Evolutionary conservation across 345 rosid species (phyloP).

Genomic region (Arabis hirsuta): DNA sequence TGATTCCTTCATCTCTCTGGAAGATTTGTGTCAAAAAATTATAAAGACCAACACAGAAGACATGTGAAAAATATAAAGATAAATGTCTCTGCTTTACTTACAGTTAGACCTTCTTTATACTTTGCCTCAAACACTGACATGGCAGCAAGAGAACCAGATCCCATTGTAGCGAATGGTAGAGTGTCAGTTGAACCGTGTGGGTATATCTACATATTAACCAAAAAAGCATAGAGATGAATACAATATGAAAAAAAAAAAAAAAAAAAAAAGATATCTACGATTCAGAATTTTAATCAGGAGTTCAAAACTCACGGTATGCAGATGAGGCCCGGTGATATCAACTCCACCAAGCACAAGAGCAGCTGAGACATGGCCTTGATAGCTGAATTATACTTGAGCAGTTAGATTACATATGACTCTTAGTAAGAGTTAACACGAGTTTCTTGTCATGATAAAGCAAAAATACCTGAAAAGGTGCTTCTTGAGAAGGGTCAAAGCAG

Average conservation of each 20-base stretch:
- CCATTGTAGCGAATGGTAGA: conserved; percentile 90
- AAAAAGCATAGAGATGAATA: background rate
- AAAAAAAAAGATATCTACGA: background rate
- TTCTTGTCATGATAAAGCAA: conserved; percentile 2
- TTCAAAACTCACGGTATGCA: conserved; percentile 67
- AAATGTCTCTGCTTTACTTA: conserved; percentile 44
- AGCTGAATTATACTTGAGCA: conserved; percentile 48
- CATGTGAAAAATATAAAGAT: background rate
- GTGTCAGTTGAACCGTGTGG: conserved; percentile 90
- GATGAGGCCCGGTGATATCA: conserved; percentile 81
- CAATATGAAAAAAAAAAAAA: background rate
- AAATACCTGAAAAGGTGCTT: conserved; percentile 72
- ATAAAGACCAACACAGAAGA: background rate
- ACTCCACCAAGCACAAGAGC: conserved; percentile 94
- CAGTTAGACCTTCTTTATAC: conserved; percentile 80
- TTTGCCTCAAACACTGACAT: conserved; percentile 82
- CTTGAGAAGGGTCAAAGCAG: conserved; percentile 83
- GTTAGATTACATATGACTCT: conserved; percentile 34
- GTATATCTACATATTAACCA: conserved; percentile 58
- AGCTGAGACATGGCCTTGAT: conserved; percentile 78
- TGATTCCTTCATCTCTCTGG: conserved; percentile 79
- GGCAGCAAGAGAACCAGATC: conserved; percentile 91
- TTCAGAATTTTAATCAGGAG: background rate
- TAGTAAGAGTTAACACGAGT: background rate
- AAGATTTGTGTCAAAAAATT: conserved; percentile 9